Evolutionary conservation across 305 asterid genomes (phyloP).

Genomic region (Fraxinus latifolia): DNA sequence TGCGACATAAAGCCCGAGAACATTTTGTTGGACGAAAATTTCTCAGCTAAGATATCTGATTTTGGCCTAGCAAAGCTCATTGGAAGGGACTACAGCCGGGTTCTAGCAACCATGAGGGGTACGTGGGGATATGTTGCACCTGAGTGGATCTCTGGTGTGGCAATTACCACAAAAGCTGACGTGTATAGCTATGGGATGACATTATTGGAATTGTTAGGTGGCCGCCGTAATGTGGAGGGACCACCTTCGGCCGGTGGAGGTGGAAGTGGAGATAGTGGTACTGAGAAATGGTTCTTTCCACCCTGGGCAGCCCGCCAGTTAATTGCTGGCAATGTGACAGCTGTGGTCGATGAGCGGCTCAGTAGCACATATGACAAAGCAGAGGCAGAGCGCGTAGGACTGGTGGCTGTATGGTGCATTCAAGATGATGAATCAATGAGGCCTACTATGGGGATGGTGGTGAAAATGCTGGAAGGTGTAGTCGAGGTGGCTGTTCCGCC

Average conservation of each 20-base stretch:
- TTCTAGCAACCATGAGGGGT: conserved; percentile 64
- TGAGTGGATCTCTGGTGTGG: conserved; percentile 79
- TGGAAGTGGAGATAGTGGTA: conserved; percentile 37
- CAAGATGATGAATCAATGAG: conserved; percentile 68
- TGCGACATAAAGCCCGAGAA: conserved; percentile 82
- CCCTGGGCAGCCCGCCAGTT: conserved; percentile 67
- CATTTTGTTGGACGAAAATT: conserved; percentile 60
- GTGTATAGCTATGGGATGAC: conserved; percentile 87
- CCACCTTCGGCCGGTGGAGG: conserved; percentile 50
- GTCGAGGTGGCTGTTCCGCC: conserved; percentile 61
- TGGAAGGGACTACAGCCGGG: conserved; percentile 71
- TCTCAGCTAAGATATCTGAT: conserved; percentile 70
- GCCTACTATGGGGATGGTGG: conserved; percentile 80
- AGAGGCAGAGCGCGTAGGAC: conserved; percentile 53
- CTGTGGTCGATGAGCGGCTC: conserved; percentile 55
- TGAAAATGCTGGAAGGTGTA: conserved; percentile 82
- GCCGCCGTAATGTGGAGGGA: conserved; percentile 65
- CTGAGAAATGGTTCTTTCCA: conserved; percentile 66
- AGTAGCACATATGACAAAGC: conserved; percentile 34
- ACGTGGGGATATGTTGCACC: conserved; percentile 91
- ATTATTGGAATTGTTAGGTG: conserved; percentile 58
- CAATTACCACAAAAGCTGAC: conserved; percentile 74
- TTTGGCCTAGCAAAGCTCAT: conserved; percentile 70
- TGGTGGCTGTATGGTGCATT: conserved; percentile 71
- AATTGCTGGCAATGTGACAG: conserved; percentile 49